Conservation (phyloP, 805 yeast genomes). For the Isabelozyma rhagii region DNA sequence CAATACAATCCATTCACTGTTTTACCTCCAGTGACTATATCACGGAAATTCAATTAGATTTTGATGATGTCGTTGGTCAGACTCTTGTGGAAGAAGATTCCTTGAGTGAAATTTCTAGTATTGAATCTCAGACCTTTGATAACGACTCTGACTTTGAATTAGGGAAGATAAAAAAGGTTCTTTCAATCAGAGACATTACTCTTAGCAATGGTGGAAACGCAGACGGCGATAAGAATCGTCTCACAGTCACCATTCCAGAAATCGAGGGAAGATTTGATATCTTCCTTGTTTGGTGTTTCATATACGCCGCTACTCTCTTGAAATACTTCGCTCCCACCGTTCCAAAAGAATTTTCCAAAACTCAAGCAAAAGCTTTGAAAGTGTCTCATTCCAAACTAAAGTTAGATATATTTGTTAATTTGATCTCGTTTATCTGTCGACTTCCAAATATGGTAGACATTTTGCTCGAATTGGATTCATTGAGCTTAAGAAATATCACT, state of each 20-base stretch:
- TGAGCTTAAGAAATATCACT: slow-evolving; percentile 21
- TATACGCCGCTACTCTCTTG: slow-evolving; percentile 35
- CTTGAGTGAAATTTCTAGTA: slow-evolving; percentile 31
- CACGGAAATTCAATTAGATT: slow-evolving; percentile 32
- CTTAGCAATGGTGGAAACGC: slow-evolving; percentile 17
- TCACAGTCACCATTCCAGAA: slow-evolving; percentile 30
- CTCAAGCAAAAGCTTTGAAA: slow-evolving; percentile 18
- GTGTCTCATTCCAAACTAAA: slow-evolving; percentile 20
- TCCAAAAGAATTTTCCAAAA: slow-evolving; percentile 20
- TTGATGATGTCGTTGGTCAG: slow-evolving; percentile 23
- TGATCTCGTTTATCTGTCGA: slow-evolving; percentile 37
- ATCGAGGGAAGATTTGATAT: slow-evolving; percentile 37
- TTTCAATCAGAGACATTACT: slow-evolving; percentile 21
- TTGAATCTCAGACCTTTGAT: slow-evolving; percentile 19
- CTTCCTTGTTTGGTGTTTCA: slow-evolving; percentile 39
- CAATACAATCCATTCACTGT: slow-evolving; percentile 22
- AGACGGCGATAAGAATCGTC: slow-evolving; percentile 21
- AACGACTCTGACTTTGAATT: slow-evolving; percentile 9
- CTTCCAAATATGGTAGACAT: slow-evolving; percentile 47
- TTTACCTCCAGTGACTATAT: slow-evolving; percentile 37
- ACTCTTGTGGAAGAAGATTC: slow-evolving; percentile 14
- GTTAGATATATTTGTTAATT: slow-evolving; percentile 27
- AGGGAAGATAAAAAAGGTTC: slow-evolving; percentile 30
- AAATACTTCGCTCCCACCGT: slow-evolving; percentile 32
- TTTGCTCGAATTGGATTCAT: slow-evolving; percentile 42